Evolutionary conservation across 202 grass and related monocot species (phyloP).

Genomic region (Alloteropsis angusta): DNA sequence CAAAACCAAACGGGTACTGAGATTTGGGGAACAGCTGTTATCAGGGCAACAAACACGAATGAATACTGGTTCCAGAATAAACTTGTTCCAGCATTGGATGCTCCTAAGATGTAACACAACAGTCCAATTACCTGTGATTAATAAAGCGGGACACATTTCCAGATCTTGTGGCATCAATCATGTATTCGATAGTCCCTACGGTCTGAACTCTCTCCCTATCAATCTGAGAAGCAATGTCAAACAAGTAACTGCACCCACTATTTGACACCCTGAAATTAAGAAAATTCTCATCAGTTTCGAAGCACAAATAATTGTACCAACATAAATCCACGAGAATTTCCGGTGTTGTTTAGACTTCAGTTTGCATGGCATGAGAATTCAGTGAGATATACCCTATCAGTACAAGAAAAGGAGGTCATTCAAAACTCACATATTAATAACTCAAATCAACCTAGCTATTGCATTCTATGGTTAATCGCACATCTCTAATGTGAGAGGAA

Average conservation of each 20-base stretch:
- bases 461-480: neutral
- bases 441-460: neutral
- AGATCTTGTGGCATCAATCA: constrained; percentile 79
- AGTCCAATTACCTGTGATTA: constrained; percentile 79
- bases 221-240: constrained; percentile 59
- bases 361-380: neutral
- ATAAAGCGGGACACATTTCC: constrained; percentile 90
- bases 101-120: neutral
- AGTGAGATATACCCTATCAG: neutral
- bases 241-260: constrained; percentile 46
- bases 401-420: neutral
- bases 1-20: constrained; percentile 55
- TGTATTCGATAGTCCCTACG: constrained; percentile 35
- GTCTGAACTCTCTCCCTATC: constrained; percentile 41
- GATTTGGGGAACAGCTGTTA: constrained; percentile 86
- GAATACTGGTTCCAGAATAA: constrained; percentile 10
- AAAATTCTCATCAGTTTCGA: constrained; percentile 3
- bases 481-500: neutral
- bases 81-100: neutral
- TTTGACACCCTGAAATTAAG: constrained; percentile 45
- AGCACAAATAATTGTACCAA: constrained; percentile 12
- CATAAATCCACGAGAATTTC: neutral
- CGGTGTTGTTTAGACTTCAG: neutral
- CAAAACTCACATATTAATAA: neutral
- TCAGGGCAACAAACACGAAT: constrained; percentile 25